Conservation (phyloP, 768 basidiomycete genomes). For the Leccinum uliginosum region DNA sequence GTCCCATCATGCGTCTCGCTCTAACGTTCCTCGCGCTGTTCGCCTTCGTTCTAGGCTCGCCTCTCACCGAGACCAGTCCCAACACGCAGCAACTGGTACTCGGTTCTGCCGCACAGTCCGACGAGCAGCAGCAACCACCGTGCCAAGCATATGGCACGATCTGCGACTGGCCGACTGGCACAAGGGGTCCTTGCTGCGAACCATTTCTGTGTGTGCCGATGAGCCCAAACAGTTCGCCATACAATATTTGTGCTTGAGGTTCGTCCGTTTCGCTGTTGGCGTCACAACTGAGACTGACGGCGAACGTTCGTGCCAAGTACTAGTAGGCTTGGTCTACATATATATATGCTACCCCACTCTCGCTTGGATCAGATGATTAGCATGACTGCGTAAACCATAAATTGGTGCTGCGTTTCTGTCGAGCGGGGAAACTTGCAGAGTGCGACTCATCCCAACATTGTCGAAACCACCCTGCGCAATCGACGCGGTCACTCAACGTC, state of each 20-base stretch:
- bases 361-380: not conserved
- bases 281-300: not conserved
- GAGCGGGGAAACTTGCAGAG: too few species aligned
- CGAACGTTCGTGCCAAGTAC: not conserved
- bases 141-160: not conserved
- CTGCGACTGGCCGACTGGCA: not conserved
- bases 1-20: conserved; percentile 7
- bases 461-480: not conserved
- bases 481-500: not conserved
- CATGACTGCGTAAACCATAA: not conserved
- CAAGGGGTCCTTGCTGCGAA: conserved; percentile 11
- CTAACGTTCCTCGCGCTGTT: conserved; percentile 1
- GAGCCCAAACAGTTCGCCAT: conserved; percentile 2
- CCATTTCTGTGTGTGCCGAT: conserved; percentile 10
- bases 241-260: conserved; percentile 11
- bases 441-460: not conserved
- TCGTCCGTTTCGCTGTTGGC: not conserved
- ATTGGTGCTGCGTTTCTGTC: not conserved
- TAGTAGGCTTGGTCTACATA: not conserved
- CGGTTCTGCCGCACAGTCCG: not conserved
- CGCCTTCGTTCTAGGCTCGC: conserved; percentile 1
- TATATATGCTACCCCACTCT: not conserved
- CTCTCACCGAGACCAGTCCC: not conserved
- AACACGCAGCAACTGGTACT: conserved; percentile 4
- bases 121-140: not conserved